Base-by-base conservation (phyloP, 306 rosid species). In the Oemleria cerasiformis region DNA sequence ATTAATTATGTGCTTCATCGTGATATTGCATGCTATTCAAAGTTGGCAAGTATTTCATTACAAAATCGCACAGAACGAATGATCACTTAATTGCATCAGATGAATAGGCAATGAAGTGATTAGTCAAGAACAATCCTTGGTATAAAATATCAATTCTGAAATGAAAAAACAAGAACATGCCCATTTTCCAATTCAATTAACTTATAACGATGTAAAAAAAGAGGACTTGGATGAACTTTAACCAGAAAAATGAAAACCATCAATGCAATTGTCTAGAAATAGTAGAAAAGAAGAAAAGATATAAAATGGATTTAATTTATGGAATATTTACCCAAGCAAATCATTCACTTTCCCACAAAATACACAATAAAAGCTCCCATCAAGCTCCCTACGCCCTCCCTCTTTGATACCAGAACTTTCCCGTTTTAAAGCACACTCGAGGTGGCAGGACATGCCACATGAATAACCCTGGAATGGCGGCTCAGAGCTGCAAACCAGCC, bases 401-500 rank as follows among this genome's bases (percentile, higher is more conserved):
- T 65, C 86, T 68, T 82, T 84, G 69, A 91, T 89, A 48, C 99
- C 92, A 41, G 96, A 89, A 62, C 74, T 79, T 74, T 81, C 83
- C 19, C 85, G 87, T 59, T 87, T 94, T 73, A 94, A 75, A 67
- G 99, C 96, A 72, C 99, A 94, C 82, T 91, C 99, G 79, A 94
- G 97, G 85, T 94, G 99, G 80, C 99, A 94, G 34, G 97, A 91
- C 91, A 91, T 81, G 70, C 94, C 97, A 84, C 99, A 94, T 9
- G 99, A 89, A 73, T 74, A 70, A 70, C 86, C 92, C 48, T 79
- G 87, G 81, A 89, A 91, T 17, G 99, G 99, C 78, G 82, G 80
- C 76, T 94, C 99, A 0, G 96, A 86, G 79, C 91, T 79, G 79
- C 99, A 94, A 77, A 88, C 84, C 80, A 94, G 75, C 99, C 97